Base-by-base conservation (phyloP, 331 rosid genomes). In the Acacia pycnantha region DNA sequence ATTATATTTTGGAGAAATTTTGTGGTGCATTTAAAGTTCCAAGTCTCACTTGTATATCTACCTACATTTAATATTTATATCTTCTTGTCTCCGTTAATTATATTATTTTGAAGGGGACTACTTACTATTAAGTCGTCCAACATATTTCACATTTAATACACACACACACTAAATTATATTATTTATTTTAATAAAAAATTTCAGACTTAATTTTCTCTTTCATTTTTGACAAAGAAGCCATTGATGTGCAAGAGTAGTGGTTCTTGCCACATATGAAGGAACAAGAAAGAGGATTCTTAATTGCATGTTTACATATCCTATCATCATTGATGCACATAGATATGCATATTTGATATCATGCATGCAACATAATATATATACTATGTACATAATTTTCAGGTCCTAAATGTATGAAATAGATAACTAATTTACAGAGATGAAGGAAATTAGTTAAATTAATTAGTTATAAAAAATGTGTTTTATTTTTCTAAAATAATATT, bases 11-110 rank as follows among this genome's bases (percentile, higher is more conserved):
- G 27, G 6, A 70, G 51, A 27, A 64, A 22, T 59, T 59, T 5
- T 73, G 83, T 51, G 44, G 79, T 54, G 78, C 78, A 47, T 77
- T 61, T 16, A 70, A 82, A 35, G 15, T 77, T 77, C 59, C 11
- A 31, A 47, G 44, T 70, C 64, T 44, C 37, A 31, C 14, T 40
- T 56, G 29, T 51, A 11, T n/a, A 59, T 59, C 85, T 74, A 47
- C 11, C 35, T 59, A 47, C 79, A 19, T 70, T 82, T 70, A 82
- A 77, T 70, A 43, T 22, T 18, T 47, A 18, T 77, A 73, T 77
- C 78, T 46, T 41, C 51, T 33, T 77, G 85, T 82, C 85, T 77
- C 68, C 68, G 1, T 43, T 70, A 21, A 59, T 59, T 59, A 10
- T 24, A 56, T 56, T 2, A 0, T 22, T 70, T 61, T 18, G 1